phyloP scores from a whole-genome alignment of 768 basidiomycete genomes.

The Collybia sordida region DNA sequence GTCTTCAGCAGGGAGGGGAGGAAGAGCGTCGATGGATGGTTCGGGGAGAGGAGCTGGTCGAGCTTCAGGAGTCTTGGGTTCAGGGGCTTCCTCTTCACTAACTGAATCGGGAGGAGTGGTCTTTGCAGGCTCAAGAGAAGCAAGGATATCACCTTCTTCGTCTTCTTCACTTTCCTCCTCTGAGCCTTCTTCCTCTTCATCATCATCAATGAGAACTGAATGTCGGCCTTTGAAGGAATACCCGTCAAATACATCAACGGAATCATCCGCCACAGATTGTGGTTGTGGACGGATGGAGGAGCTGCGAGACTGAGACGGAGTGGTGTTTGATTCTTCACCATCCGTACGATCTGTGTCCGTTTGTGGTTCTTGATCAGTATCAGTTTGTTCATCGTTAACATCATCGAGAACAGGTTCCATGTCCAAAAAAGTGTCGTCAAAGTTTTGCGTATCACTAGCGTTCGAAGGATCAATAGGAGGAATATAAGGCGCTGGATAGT shows the following conservation, averaged over 20 bases:
- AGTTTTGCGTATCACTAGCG: conserved; percentile 96
- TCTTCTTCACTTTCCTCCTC: conserved; percentile 45
- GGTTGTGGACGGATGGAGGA: conserved; percentile 56
- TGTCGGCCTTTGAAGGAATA: conserved; percentile 91
- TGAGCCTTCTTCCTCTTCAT: conserved; percentile 55
- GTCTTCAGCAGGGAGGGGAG: conserved; percentile 18
- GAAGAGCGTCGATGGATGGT: conserved; percentile 17
- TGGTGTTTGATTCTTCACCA: conserved; percentile 74
- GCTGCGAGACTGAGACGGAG: conserved; percentile 77
- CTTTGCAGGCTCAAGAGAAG: conserved; percentile 16
- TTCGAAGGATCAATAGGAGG: conserved; percentile 89
- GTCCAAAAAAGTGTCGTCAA: conserved; percentile 94
- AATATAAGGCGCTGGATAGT: conserved; percentile 77
- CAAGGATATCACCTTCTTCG: conserved; percentile 25
- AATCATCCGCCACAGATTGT: conserved; percentile 43
- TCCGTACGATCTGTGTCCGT: conserved; percentile 74
- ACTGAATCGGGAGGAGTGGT: conserved; percentile 11
- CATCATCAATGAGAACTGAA: conserved; percentile 76
- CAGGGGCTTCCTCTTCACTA: conserved; percentile 30
- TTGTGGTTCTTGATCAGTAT: conserved; percentile 70
- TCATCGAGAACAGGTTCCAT: conserved; percentile 93
- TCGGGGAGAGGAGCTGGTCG: conserved; percentile 36
- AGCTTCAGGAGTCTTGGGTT: conserved; percentile 80
- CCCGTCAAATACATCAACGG: conserved; percentile 85
- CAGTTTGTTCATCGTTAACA: conserved; percentile 58